Evolutionary conservation across 495 filamentous ascomycete species (phyloP).

Genomic region (Mycothermus thermophilus): DNA sequence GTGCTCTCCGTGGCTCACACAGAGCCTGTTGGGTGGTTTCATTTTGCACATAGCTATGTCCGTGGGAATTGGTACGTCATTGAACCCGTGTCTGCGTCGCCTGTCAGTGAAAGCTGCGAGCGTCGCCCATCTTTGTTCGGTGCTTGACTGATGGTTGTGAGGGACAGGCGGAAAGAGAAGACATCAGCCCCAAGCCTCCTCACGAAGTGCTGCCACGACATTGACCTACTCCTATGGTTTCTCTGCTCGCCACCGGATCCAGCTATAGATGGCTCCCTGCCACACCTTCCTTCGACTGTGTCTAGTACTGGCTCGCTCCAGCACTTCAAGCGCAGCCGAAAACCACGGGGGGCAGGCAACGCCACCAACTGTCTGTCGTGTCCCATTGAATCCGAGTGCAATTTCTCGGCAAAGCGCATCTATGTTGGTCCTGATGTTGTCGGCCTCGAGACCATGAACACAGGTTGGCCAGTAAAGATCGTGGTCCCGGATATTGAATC

Average conservation of each 20-base stretch:
- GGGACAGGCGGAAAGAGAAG: constrained; percentile 51
- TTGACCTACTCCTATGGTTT: constrained; percentile 85
- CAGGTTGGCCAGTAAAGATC: constrained; percentile 71
- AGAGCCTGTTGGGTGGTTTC: constrained; percentile 93
- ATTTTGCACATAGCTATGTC: constrained; percentile 89
- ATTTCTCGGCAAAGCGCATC: constrained; percentile 69
- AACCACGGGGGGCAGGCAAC: constrained; percentile 54
- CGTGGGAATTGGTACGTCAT: constrained; percentile 59
- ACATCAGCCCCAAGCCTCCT: constrained; percentile 62
- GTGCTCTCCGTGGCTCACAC: constrained; percentile 76
- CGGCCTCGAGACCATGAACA: constrained; percentile 41
- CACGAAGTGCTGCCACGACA: constrained; percentile 90
- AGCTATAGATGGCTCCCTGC: constrained; percentile 20
- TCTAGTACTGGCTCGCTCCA: constrained; percentile 56
- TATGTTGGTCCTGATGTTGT: constrained; percentile 43
- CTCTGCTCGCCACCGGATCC: constrained; percentile 48
- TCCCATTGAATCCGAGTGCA: constrained; percentile 52
- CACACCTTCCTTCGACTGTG: constrained; percentile 63
- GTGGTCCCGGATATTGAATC: constrained; percentile 87
- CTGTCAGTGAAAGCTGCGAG: background rate
- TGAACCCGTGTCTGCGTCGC: background rate
- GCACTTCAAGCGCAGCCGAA: constrained; percentile 58
- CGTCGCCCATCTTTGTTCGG: background rate
- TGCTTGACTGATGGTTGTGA: background rate
- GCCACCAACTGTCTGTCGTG: constrained; percentile 87